These are phyloP conservation scores for Aspergillus kassunensis DNA, from an alignment of 495 filamentous ascomycete species.

Conservation along the genomic window DNA sequence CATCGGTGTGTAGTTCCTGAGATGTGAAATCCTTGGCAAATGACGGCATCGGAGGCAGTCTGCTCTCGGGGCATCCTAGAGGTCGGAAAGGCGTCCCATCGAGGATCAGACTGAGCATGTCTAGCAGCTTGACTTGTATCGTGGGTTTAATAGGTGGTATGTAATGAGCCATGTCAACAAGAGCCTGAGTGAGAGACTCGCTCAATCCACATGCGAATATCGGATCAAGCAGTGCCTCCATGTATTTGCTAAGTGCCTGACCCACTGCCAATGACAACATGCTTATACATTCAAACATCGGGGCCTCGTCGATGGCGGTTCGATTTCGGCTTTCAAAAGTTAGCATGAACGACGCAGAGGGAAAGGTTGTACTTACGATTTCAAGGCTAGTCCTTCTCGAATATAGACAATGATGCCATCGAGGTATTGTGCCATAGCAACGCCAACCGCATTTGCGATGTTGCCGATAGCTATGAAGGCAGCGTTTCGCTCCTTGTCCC, in stretches of 20 bases:
- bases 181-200: constrained; percentile 84
- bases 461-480: constrained; percentile 94
- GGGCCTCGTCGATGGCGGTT: constrained; percentile 67
- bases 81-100: constrained; percentile 89
- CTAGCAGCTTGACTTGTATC: constrained; percentile 89
- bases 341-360: constrained; percentile 11
- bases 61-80: constrained; percentile 77
- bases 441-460: constrained; percentile 92
- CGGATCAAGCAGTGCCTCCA: constrained; percentile 91
- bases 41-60: constrained; percentile 63
- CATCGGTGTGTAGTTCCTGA: constrained; percentile 60
- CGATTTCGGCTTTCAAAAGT: constrained; percentile 57
- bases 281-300: constrained; percentile 97
- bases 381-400: constrained; percentile 80
- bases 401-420: constrained; percentile 91
- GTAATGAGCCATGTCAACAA: constrained; percentile 98
- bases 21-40: constrained; percentile 84
- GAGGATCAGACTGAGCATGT: constrained; percentile 91
- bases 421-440: constrained; percentile 88
- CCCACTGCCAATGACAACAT: constrained; percentile 92
- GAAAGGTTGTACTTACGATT: constrained; percentile 50
- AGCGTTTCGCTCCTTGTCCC: constrained; percentile 85
- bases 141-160: constrained; percentile 88
- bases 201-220: constrained; percentile 96
- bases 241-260: constrained; percentile 95